Conservation (phyloP, 73 alveolate genomes). For the Paramecium tetraurelia region DNA sequence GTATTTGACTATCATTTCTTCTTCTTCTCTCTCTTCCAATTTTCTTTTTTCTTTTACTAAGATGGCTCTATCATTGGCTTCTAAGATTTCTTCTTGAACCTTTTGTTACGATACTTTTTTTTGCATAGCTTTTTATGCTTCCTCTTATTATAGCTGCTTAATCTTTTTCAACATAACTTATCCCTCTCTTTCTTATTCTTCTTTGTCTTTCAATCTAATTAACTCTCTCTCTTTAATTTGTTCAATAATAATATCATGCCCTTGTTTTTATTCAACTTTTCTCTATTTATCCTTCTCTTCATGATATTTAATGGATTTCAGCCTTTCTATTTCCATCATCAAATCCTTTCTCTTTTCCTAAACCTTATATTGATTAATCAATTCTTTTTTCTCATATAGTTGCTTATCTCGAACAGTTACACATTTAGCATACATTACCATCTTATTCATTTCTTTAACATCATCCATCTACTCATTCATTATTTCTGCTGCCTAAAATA, state of each 20-base stretch:
- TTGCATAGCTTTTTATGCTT: constrained; percentile 63
- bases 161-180: constrained; percentile 74
- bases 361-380: constrained; percentile 69
- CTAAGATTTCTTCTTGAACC: constrained; percentile 77
- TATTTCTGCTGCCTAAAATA: constrained; percentile 64
- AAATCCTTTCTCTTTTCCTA: constrained; percentile 80
- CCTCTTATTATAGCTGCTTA: constrained; percentile 75
- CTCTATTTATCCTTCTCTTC: constrained; percentile 74
- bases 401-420: constrained; percentile 85
- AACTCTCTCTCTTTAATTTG: constrained; percentile 85
- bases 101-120: constrained; percentile 68
- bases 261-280: constrained; percentile 67
- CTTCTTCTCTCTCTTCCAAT: constrained; percentile 81
- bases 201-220: constrained; percentile 79
- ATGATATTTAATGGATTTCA: constrained; percentile 71
- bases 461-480: constrained; percentile 77
- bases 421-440: constrained; percentile 80
- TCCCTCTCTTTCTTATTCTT: constrained; percentile 80
- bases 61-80: constrained; percentile 75
- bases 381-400: constrained; percentile 70
- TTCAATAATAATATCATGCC: constrained; percentile 73
- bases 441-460: constrained; percentile 84
- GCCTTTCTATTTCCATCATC: constrained; percentile 89
- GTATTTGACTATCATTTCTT: constrained; percentile 77
- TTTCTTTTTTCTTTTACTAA: constrained; percentile 73